Evolutionary conservation across 1,139 yeast genomes (phyloP), one percentile per base, ranked within the genome.

Genomic region (Zygoascus sp.): DNA sequence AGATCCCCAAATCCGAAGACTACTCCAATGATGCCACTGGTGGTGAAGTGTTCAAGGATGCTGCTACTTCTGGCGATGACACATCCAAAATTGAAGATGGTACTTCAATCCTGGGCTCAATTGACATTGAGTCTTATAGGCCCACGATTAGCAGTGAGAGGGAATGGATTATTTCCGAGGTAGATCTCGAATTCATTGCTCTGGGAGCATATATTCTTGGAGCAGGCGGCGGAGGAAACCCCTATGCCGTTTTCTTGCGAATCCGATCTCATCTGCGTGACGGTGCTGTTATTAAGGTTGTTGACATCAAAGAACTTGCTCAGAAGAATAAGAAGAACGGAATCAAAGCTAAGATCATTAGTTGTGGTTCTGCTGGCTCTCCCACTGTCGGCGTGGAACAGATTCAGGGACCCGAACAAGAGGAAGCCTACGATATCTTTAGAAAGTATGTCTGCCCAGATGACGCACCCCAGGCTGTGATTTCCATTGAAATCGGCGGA

Each of bases 171-270:
- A 50, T 74, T 5, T 58, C 67, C 3, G 68, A 63, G 42, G 60
- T 61, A 1, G 78, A 74, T 53, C 54, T 74, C 43, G 75, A 72
- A 35, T 72, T 66, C 47, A 48, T 74, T 35, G 58, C 71, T 32
- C 61, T 70, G 34, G 78, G 78, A 2, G 60, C 71, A 34, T 74
- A 74, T 53, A 70, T 74, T 46, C 62, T 74, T 13, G 78, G 78
- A 1, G 70, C 76, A 55, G 78, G 77, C 5, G 78, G 78, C 16
- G 78, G 78, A 17, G 78, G 78, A 17, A 66, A 67, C 39, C 76
- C 78, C n/a, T 70, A 73, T 50, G 62, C 74, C 2, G 61, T 61
- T 21, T 70, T 58, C 47, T 57, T 74, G 20, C 71, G 69, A 32
- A 58, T 66, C 1, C 60, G 68, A 42, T 64, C 67, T 41, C 53